These are phyloP conservation scores for Xylariaceae sp. DNA, from an alignment of 2,329 filamentous ascomycete species.

Conservation along the genomic window DNA sequence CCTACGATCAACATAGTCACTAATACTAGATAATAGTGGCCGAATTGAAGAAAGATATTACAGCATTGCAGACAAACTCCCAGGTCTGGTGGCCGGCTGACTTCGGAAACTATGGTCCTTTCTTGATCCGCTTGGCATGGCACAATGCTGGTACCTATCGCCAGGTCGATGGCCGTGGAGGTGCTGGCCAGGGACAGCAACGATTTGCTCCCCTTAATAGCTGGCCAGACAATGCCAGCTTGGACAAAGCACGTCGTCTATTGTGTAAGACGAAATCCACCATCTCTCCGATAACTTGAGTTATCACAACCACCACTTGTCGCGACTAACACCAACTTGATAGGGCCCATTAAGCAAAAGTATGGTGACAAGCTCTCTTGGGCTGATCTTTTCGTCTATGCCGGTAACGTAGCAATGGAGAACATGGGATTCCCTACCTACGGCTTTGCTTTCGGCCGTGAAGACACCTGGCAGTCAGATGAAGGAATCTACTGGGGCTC, in stretches of 20 bases:
- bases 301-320: too few species aligned
- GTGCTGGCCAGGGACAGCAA: constrained; percentile 68
- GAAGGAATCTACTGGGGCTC: constrained; percentile 73
- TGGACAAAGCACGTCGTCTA: constrained; percentile 75
- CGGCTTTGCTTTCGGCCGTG: constrained; percentile 66
- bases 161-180: constrained; percentile 66
- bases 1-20: not conserved
- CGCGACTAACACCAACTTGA: not conserved
- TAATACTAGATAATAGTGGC: constrained; percentile 25
- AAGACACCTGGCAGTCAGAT: constrained; percentile 69
- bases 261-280: constrained; percentile 38
- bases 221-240: constrained; percentile 72
- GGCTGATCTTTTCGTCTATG: constrained; percentile 65
- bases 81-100: constrained; percentile 78
- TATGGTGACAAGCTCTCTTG: constrained; percentile 77
- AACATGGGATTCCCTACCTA: constrained; percentile 68
- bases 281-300: not conserved
- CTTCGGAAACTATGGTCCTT: constrained; percentile 72
- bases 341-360: constrained; percentile 73
- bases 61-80: constrained; percentile 67
- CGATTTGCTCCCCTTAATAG: constrained; percentile 74
- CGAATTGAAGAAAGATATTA: constrained; percentile 66
- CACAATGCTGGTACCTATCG: constrained; percentile 74
- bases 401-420: constrained; percentile 71
- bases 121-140: constrained; percentile 76